Conservation (phyloP, 2,329 filamentous ascomycete genomes). For the Aspergillus awamori region DNA sequence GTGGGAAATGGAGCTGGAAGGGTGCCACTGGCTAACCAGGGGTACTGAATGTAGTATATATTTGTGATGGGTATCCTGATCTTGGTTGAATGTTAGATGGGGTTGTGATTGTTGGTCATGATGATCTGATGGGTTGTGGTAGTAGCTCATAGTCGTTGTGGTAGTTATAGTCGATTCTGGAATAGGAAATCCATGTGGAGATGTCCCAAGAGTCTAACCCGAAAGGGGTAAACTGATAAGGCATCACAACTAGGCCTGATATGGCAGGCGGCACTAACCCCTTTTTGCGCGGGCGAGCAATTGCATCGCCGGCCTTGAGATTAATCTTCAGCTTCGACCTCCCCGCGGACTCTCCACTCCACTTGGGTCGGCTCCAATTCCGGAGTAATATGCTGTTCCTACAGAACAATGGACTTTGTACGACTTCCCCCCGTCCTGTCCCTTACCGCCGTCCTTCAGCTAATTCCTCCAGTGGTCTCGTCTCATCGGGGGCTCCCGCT, state of each 20-base stretch:
- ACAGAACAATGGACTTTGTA: slow-evolving; percentile 50
- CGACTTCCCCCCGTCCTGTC: slow-evolving; percentile 22
- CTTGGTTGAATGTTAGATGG: too few species aligned
- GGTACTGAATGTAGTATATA: neutral
- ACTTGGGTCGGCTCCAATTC: slow-evolving; percentile 13
- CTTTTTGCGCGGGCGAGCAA: neutral
- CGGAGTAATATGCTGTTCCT: slow-evolving; percentile 36
- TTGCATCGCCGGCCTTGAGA: neutral
- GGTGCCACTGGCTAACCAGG: neutral
- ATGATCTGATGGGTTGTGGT: neutral
- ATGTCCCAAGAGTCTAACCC: neutral
- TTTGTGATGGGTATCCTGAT: neutral
- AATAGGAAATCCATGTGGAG: too few species aligned
- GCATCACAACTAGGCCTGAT: slow-evolving; percentile 14
- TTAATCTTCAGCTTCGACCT: slow-evolving; percentile 15
- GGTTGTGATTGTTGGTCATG: too few species aligned
- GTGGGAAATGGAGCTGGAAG: neutral
- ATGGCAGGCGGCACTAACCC: neutral
- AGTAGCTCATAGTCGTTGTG: too few species aligned
- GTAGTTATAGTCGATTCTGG: too few species aligned
- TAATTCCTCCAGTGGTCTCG: slow-evolving; percentile 57
- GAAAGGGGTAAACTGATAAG: neutral
- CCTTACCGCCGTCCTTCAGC: neutral
- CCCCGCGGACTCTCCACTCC: slow-evolving; percentile 12
- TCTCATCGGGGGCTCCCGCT: slow-evolving; percentile 60